Percentiles rank a stretch among this genome's conserved stretches.
Evolutionary conservation across 495 filamentous ascomycete genomes (phyloP).

Genomic region (Penicillium ucsense): DNA sequence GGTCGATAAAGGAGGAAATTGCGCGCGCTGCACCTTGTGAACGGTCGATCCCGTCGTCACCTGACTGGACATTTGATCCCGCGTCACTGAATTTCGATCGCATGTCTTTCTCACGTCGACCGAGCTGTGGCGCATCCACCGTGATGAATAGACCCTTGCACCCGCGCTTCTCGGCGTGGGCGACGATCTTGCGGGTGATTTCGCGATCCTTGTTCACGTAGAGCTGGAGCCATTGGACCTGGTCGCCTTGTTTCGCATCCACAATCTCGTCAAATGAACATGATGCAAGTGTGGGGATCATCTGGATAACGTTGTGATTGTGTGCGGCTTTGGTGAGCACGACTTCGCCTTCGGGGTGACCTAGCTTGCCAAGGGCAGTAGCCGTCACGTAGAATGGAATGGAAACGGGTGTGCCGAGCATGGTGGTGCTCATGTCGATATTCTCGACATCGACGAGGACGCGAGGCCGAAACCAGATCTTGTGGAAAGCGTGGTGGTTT

Average conservation of each 20-base stretch:
- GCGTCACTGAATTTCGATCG: slow-evolving; percentile 81
- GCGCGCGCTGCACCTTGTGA: slow-evolving; percentile 85
- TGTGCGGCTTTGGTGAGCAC: slow-evolving; percentile 75
- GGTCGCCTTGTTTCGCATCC: slow-evolving; percentile 68
- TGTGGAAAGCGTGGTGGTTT: slow-evolving; percentile 92
- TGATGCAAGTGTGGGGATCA: slow-evolving; percentile 97
- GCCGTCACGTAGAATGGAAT: slow-evolving; percentile 91
- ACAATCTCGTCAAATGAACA: slow-evolving; percentile 97
- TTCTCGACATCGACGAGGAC: slow-evolving; percentile 79
- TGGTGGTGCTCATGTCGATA: slow-evolving; percentile 75
- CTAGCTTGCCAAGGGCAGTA: slow-evolving; percentile 85
- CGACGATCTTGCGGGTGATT: slow-evolving; percentile 81
- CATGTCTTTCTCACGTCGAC: slow-evolving; percentile 92
- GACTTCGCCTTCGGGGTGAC: slow-evolving; percentile 82
- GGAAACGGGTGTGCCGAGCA: slow-evolving; percentile 75
- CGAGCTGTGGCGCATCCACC: slow-evolving; percentile 92
- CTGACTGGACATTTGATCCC: slow-evolving; percentile 72
- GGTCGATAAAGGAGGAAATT: slow-evolving; percentile 96
- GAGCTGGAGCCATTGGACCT: slow-evolving; percentile 94
- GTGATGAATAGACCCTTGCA: slow-evolving; percentile 98
- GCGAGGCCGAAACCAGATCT: slow-evolving; percentile 91
- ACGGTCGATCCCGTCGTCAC: slow-evolving; percentile 60
- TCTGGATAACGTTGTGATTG: slow-evolving; percentile 83
- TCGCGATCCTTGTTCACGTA: slow-evolving; percentile 97
- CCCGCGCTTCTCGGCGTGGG: slow-evolving; percentile 84